These are phyloP conservation scores for Exophiala sp. DNA, from an alignment of 2,329 filamentous ascomycete genomes.

Conservation along the genomic window DNA sequence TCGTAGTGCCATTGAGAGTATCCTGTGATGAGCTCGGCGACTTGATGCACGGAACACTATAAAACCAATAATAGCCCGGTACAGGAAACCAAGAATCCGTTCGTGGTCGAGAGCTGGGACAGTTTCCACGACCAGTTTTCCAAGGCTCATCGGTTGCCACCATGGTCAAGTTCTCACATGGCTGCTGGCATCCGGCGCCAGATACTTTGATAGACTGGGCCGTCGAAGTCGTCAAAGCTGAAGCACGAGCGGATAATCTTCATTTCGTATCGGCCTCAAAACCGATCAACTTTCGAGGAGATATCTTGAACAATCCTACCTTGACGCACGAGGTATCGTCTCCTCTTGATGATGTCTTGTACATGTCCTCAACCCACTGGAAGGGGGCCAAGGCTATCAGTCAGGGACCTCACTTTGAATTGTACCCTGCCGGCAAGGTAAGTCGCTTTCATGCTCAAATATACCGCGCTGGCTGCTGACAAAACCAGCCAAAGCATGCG, in stretches of 20 bases:
- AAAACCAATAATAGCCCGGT: no score
- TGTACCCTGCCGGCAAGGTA: conserved; percentile 6
- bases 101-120: no score
- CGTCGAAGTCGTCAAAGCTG: conserved; percentile 4
- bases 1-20: no score
- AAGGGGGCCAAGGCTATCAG: conserved; percentile 4
- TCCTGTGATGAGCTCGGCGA: no score
- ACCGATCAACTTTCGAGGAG: not conserved
- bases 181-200: conserved; percentile 2
- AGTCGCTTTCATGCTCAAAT: no score
- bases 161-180: conserved; percentile 7
- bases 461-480: not conserved
- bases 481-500: not conserved
- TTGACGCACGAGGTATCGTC: conserved; percentile 1
- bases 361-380: conserved; percentile 10
- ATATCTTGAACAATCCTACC: conserved; percentile 8
- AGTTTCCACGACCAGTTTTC: not conserved
- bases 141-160: not conserved
- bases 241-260: not conserved
- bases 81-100: no score
- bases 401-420: conserved; percentile 8
- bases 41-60: no score
- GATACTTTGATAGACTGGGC: conserved; percentile 2
- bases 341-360: conserved; percentile 10
- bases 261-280: conserved; percentile 3